phyloP scores from a whole-genome alignment of 495 filamentous ascomycete genomes.

The Glarea lozoyensis region DNA sequence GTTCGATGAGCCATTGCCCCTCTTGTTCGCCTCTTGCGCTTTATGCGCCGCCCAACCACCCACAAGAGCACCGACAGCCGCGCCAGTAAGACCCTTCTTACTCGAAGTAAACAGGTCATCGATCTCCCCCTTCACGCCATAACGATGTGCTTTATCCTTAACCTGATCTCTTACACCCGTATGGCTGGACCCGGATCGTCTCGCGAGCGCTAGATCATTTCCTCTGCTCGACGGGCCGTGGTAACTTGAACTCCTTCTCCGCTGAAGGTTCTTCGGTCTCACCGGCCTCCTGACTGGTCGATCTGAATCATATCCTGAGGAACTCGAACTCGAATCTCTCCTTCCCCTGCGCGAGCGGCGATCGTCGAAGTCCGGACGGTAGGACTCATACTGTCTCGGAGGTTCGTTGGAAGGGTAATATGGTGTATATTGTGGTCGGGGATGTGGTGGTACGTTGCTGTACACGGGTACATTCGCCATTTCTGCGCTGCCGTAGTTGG shows the following conservation, averaged over 20 bases:
- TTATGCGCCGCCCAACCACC: conserved; percentile 9
- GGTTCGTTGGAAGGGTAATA: too few species aligned
- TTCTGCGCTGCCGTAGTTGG: too few species aligned
- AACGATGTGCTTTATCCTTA: not conserved
- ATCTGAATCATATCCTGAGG: not conserved
- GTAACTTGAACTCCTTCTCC: not conserved
- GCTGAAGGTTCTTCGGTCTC: not conserved
- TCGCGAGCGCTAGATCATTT: not conserved
- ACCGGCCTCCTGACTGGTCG: not conserved
- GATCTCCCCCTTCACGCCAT: not conserved
- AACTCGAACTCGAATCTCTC: too few species aligned
- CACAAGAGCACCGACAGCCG: not conserved
- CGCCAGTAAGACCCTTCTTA: not conserved
- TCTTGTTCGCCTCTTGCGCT: conserved; percentile 7
- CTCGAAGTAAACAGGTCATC: not conserved
- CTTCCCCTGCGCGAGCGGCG: too few species aligned
- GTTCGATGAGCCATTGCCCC: not conserved
- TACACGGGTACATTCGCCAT: too few species aligned
- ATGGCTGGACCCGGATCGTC: not conserved
- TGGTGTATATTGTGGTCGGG: too few species aligned
- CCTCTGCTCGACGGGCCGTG: not conserved
- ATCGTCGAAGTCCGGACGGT: too few species aligned
- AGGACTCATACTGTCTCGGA: too few species aligned
- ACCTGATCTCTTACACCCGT: not conserved
- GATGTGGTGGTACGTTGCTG: too few species aligned